Evolutionary conservation across 2,329 filamentous ascomycete species (phyloP).

Genomic region (Metarhizium anisopliae): DNA sequence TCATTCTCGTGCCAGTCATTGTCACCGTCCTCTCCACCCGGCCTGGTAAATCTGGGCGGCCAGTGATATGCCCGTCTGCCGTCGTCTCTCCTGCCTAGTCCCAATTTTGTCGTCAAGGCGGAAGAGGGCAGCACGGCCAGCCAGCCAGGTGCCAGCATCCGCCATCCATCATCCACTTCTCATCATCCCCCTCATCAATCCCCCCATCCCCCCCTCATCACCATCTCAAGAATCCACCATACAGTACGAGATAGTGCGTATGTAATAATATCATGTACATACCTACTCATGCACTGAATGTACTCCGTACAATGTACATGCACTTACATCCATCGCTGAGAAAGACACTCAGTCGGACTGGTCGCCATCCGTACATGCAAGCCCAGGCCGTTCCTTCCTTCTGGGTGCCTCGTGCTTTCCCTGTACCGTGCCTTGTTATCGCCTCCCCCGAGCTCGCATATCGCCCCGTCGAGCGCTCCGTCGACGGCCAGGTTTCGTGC

Average conservation of each 20-base stretch:
- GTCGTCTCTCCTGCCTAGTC: neutral
- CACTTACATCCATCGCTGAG: neutral
- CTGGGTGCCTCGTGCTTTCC: neutral
- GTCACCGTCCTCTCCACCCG: neutral
- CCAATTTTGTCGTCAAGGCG: neutral
- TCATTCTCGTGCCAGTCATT: neutral
- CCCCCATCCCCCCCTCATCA: neutral
- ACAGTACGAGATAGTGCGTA: neutral
- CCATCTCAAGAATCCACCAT: neutral
- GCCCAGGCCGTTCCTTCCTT: conserved; percentile 3
- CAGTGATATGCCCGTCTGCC: neutral
- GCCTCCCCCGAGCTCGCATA: neutral
- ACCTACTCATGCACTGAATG: too few relatives aligned
- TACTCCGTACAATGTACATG: too few relatives aligned
- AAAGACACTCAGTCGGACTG: neutral
- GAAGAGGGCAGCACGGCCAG: neutral
- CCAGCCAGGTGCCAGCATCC: neutral
- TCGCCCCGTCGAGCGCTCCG: neutral
- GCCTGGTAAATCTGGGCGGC: neutral
- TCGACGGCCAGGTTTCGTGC: too few relatives aligned
- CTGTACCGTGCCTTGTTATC: neutral
- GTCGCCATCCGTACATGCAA: neutral
- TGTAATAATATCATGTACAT: too few relatives aligned
- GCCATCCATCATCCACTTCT: neutral
- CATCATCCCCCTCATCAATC: neutral